Percentiles rank a stretch among this genome's conserved stretches.
Evolutionary conservation across 352 stramenopile genomes (phyloP).

Genomic region (Phytophthora vignae): DNA sequence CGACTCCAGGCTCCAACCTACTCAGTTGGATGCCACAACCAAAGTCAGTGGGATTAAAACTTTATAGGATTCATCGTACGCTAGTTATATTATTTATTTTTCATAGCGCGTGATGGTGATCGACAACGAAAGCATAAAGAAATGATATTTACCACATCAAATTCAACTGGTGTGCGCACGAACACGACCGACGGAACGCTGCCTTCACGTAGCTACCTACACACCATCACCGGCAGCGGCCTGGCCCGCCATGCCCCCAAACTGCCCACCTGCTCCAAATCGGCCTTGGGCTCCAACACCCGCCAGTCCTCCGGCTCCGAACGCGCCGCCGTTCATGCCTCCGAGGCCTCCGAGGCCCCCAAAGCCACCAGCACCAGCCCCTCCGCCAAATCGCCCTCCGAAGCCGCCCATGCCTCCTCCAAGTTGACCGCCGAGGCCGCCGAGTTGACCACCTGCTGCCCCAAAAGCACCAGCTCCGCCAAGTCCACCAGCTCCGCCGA

Average conservation of each 20-base stretch:
- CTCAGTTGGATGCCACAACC: too few relatives aligned
- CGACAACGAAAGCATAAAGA: too few relatives aligned
- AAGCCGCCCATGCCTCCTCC: constrained; percentile 8
- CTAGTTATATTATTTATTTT: too few relatives aligned
- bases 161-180: too few relatives aligned
- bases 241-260: neutral
- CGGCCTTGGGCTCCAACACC: neutral
- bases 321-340: neutral
- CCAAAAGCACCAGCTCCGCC: neutral
- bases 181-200: too few relatives aligned
- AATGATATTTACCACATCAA: too few relatives aligned
- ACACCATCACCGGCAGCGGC: neutral
- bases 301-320: neutral
- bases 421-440: constrained; percentile 3
- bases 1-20: too few relatives aligned
- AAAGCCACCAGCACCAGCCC: neutral
- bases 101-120: too few relatives aligned
- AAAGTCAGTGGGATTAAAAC: too few relatives aligned
- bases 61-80: too few relatives aligned
- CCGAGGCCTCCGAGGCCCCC: neutral
- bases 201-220: neutral
- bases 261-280: neutral
- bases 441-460: neutral
- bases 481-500: neutral
- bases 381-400: constrained; percentile 4